Evolutionary conservation across 2,329 filamentous ascomycete species (phyloP), one percentile per base, ranked within the genome.

Genomic region (Arthroderma sp.): DNA sequence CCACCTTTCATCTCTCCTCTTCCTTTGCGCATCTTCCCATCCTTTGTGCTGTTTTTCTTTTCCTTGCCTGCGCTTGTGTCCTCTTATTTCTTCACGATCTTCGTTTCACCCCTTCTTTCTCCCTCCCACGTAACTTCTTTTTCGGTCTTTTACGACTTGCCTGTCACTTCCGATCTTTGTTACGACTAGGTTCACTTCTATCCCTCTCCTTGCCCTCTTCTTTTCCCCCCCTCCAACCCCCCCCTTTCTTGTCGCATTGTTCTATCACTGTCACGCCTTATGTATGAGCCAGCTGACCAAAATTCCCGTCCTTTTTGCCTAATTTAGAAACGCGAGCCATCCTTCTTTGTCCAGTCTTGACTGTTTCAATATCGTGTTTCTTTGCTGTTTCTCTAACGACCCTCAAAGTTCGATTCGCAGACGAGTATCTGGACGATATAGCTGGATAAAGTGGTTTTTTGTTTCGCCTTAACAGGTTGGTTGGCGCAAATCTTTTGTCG

Each of bases 351-450:
- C 40, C 27, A 42, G 42, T 32, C 38, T n/a, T 38, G 42, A 54
- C 56, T 51, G 55, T 46, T 52, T 48, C 32, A 54, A 22, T 52
- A 43, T 51, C 46, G 46, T 47, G 43, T 49, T 52, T 52, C 52
- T 54, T 51, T 58, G 55, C 50, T 62, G 60, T 59, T 52, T 64
- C 56, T 52, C 63, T 64, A 56, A 65, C 62, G 55, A 65, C 62
- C 56, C 59, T 57, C 64, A 62, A 61, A 60, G 47, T 59, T 55
- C 46, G 52, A 58, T 52, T 61, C 55, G 55, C 55, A 53, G 59
- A 56, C 54, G 54, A 55, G 55, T 58, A 56, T 58, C 54, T 53
- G 45, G 36, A 55, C 50, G 49, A 53, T 57, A 54, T 43, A 39
- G 28, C 22, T 38, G 40, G 29, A 36, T 44, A 44, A 27, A 36